These are phyloP conservation scores for Hyaloscypha variabilis DNA, from an alignment of 495 filamentous ascomycete species.

Conservation along the genomic window DNA sequence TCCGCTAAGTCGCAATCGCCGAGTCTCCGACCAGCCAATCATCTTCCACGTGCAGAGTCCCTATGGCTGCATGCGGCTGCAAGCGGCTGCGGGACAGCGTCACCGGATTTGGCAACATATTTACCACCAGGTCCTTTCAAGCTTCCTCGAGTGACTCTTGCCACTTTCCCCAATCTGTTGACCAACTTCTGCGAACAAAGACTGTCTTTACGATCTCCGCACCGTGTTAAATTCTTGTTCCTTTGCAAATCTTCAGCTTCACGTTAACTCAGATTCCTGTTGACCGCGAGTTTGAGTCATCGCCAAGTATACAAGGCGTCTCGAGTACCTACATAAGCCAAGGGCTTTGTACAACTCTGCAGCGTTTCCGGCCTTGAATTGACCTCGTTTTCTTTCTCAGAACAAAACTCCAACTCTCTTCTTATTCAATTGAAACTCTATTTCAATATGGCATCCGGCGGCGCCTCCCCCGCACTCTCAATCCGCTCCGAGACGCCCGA, in stretches of 20 bases:
- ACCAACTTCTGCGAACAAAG: background rate
- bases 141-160: background rate
- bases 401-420: background rate
- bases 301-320: background rate
- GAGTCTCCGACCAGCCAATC: conserved; percentile 6
- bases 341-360: background rate
- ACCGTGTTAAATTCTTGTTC: background rate
- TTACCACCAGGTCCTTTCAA: background rate
- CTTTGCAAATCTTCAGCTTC: background rate
- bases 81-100: background rate
- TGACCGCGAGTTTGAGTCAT: background rate
- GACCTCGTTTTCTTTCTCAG: background rate
- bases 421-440: background rate
- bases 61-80: conserved; percentile 8
- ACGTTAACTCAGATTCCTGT: background rate
- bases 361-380: background rate
- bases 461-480: conserved; percentile 37
- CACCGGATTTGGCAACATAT: background rate
- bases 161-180: background rate
- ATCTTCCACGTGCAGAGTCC: conserved; percentile 3
- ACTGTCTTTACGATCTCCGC: conserved; percentile 3
- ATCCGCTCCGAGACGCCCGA: conserved; percentile 29
- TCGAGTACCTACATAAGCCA: background rate
- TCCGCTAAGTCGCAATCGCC: background rate
- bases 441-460: conserved; percentile 44